phyloP scores from a whole-genome alignment of 1,284 basidiomycete species.

The Heterobasidion occidentale region DNA sequence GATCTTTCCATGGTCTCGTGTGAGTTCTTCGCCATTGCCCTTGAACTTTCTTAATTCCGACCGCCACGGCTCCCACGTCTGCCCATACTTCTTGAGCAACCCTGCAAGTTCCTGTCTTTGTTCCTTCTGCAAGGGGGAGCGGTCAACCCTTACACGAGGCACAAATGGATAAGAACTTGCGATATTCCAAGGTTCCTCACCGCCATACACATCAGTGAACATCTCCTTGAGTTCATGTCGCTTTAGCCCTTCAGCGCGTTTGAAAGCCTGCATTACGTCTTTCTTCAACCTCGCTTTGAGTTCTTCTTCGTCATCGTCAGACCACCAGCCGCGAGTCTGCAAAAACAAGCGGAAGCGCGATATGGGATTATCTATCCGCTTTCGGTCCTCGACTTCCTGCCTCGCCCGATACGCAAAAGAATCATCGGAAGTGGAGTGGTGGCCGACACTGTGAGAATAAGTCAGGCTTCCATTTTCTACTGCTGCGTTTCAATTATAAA shows the following conservation, averaged over 20 bases:
- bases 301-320: conserved; percentile 64
- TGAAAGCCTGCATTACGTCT: conserved; percentile 75
- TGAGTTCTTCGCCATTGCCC: conserved; percentile 21
- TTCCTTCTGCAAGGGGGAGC: conserved; percentile 50
- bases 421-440: conserved; percentile 93
- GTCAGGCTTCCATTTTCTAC: conserved; percentile 2
- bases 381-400: conserved; percentile 82
- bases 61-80: conserved; percentile 78
- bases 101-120: conserved; percentile 74
- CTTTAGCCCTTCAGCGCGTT: conserved; percentile 66
- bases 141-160: neutral
- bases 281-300: conserved; percentile 64
- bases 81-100: conserved; percentile 79
- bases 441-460: conserved; percentile 57
- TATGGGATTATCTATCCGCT: conserved; percentile 85
- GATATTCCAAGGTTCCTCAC: conserved; percentile 79
- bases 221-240: conserved; percentile 69
- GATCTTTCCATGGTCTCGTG: neutral
- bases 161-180: conserved; percentile 35
- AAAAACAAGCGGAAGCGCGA: conserved; percentile 80
- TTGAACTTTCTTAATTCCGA: conserved; percentile 77
- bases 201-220: conserved; percentile 86
- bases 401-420: conserved; percentile 85
- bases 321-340: conserved; percentile 85
- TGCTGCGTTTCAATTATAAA: neutral